These are phyloP conservation scores for Funneliformis geosporum DNA, from an alignment of 192 early-diverging fungal species.

Conservation along the genomic window DNA sequence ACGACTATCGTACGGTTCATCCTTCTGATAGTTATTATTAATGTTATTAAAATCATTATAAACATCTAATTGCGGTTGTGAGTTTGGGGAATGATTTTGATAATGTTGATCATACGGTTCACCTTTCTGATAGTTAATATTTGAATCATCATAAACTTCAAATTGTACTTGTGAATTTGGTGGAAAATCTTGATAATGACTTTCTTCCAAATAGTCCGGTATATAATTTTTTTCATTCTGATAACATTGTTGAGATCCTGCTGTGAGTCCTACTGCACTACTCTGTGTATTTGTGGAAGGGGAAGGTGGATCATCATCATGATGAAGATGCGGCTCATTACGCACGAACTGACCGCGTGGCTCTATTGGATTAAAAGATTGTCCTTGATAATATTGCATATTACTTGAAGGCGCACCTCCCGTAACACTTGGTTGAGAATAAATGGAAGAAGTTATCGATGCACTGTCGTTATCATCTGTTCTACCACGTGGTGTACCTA, in stretches of 20 bases:
- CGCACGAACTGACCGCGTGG: neutral
- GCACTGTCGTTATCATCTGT: neutral
- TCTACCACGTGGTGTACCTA: neutral
- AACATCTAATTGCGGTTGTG: neutral
- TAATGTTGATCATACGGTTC: neutral
- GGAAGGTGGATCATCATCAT: neutral
- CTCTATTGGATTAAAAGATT: neutral
- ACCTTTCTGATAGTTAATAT: neutral
- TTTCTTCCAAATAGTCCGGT: neutral
- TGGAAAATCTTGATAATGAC: neutral
- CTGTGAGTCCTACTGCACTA: neutral
- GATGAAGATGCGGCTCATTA: neutral
- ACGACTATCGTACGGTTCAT: neutral
- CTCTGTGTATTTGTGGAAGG: neutral
- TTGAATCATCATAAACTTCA: slow-evolving; percentile 14
- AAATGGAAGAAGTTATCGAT: neutral
- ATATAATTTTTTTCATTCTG: neutral
- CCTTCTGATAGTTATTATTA: neutral
- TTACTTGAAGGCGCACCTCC: neutral
- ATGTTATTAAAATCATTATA: slow-evolving; percentile 20
- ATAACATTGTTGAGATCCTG: neutral
- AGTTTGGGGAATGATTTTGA: neutral
- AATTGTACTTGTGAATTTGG: neutral
- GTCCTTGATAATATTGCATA: neutral
- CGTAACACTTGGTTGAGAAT: slow-evolving; percentile 2